These are phyloP conservation scores for Xylogone sp. DNA, from an alignment of 2,329 filamentous ascomycete genomes.

Conservation along the genomic window DNA sequence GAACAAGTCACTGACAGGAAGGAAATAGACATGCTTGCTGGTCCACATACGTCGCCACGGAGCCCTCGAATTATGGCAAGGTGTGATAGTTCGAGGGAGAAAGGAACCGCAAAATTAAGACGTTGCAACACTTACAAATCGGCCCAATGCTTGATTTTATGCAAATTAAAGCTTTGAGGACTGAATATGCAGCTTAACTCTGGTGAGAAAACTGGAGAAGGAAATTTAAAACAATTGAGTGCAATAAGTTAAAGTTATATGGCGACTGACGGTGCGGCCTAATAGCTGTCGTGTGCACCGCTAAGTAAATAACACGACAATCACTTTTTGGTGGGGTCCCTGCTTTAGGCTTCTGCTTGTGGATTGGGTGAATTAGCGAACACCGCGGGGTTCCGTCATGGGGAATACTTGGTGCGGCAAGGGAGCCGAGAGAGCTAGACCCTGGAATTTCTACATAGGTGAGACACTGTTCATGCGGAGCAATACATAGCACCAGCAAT, in stretches of 20 bases:
- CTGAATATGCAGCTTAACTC: background rate
- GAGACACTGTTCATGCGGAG: no score
- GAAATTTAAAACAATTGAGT: background rate
- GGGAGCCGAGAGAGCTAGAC: no score
- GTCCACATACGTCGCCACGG: no score
- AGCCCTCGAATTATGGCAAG: background rate
- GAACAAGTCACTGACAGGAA: no score
- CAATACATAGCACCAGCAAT: no score
- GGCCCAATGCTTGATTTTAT: conserved; percentile 3
- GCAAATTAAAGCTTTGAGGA: background rate
- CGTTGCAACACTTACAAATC: conserved; percentile 10
- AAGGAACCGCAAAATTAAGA: conserved; percentile 8
- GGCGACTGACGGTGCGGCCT: background rate
- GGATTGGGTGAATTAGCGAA: background rate
- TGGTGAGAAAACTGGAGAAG: background rate
- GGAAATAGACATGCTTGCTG: no score
- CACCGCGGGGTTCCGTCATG: background rate
- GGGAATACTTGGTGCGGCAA: background rate
- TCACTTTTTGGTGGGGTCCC: background rate
- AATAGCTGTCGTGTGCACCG: background rate
- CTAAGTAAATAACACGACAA: background rate
- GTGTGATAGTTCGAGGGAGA: background rate
- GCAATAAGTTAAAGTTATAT: background rate
- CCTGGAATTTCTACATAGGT: no score
- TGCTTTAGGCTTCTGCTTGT: background rate